Percentiles rank a stretch among this genome's conserved stretches.
Evolutionary conservation across 75 land plant genomes (phyloP).

Genomic region (Adiantum capillusveneris): DNA sequence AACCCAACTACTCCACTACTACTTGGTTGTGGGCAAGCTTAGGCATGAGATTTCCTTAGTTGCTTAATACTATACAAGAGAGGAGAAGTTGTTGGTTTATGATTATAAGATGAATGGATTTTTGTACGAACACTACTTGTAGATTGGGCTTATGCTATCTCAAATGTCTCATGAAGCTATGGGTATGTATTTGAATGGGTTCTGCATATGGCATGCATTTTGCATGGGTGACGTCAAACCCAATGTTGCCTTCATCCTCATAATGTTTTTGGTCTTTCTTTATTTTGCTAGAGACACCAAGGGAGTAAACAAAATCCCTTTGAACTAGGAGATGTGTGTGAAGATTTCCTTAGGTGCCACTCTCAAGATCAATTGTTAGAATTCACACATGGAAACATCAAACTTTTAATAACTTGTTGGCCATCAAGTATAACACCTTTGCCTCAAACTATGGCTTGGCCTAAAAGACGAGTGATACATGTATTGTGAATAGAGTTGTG

Average conservation of each 20-base stretch:
- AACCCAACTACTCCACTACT: too few relatives aligned
- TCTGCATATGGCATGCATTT: too few relatives aligned
- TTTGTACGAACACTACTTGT: slow-evolving; percentile 30
- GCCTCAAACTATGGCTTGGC: slow-evolving; percentile 71
- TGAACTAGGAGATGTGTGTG: slow-evolving; percentile 63
- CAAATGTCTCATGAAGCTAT: slow-evolving; percentile 9
- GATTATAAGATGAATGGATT: slow-evolving; percentile 63
- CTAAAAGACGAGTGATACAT: slow-evolving; percentile 26
- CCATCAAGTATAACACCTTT: slow-evolving; percentile 42
- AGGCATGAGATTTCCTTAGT: slow-evolving; percentile 43
- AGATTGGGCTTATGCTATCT: slow-evolving; percentile 17
- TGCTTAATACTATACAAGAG: slow-evolving; percentile 47
- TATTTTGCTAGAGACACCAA: slow-evolving; percentile 39
- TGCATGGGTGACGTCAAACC: too few relatives aligned
- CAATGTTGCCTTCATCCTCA: too few relatives aligned
- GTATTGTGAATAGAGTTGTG: slow-evolving; percentile 38
- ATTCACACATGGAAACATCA: slow-evolving; percentile 76
- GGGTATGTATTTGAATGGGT: too few relatives aligned
- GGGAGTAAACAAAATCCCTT: slow-evolving; percentile 59
- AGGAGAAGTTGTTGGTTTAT: slow-evolving; percentile 61
- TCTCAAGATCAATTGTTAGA: slow-evolving; percentile 51
- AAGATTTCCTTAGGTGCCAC: slow-evolving; percentile 73
- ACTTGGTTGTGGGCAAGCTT: slow-evolving; percentile 42
- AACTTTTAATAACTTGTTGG: slow-evolving; percentile 72
- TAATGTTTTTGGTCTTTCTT: too few relatives aligned